These are phyloP conservation scores for Inonotus hispidus DNA, from an alignment of 1,284 basidiomycete species.

Conservation along the genomic window DNA sequence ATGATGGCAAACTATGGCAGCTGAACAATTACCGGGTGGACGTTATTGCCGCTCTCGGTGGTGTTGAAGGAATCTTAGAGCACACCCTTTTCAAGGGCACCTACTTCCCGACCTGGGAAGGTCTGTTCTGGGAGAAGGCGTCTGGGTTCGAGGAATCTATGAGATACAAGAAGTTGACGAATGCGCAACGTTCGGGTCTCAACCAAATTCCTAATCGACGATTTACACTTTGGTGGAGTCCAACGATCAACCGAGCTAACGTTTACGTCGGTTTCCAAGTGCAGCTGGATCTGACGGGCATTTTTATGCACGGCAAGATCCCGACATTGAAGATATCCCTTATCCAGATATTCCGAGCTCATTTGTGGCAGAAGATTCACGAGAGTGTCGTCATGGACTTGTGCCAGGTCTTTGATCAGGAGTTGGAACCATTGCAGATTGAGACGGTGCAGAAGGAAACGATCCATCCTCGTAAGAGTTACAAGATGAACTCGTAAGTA, in stretches of 20 bases:
- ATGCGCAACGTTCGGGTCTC: slow-evolving; percentile 93
- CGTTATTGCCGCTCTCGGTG: slow-evolving; percentile 97
- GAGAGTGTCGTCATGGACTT: slow-evolving; percentile 96
- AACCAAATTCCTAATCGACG: slow-evolving; percentile 99
- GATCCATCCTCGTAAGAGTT: slow-evolving; percentile 98
- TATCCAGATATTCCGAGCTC: slow-evolving; percentile 99
- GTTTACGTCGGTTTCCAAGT: slow-evolving; percentile 99
- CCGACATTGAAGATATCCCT: slow-evolving; percentile 96
- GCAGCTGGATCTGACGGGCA: slow-evolving; percentile 94
- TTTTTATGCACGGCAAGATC: slow-evolving; percentile 97
- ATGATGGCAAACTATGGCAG: slow-evolving; percentile 98
- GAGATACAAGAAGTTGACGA: slow-evolving; percentile 95
- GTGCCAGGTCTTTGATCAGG: slow-evolving; percentile 99
- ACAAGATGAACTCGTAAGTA: slow-evolving; percentile 97
- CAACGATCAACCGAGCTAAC: slow-evolving; percentile 96
- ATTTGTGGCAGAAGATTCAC: slow-evolving; percentile 98
- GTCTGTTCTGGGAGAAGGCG: slow-evolving; percentile 95
- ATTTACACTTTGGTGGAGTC: slow-evolving; percentile 99
- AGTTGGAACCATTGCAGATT: slow-evolving; percentile 96
- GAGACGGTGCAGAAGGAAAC: slow-evolving; percentile 99
- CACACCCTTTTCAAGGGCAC: slow-evolving; percentile 98
- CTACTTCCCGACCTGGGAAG: slow-evolving; percentile 90
- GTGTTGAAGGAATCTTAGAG: slow-evolving; percentile 96
- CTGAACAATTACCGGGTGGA: slow-evolving; percentile 98
- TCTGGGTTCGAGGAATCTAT: slow-evolving; percentile 96